Evolutionary conservation across 2,329 filamentous ascomycete genomes (phyloP), one percentile per base, ranked within the genome.

Genomic region (Allantophomopsis lycopodina): DNA sequence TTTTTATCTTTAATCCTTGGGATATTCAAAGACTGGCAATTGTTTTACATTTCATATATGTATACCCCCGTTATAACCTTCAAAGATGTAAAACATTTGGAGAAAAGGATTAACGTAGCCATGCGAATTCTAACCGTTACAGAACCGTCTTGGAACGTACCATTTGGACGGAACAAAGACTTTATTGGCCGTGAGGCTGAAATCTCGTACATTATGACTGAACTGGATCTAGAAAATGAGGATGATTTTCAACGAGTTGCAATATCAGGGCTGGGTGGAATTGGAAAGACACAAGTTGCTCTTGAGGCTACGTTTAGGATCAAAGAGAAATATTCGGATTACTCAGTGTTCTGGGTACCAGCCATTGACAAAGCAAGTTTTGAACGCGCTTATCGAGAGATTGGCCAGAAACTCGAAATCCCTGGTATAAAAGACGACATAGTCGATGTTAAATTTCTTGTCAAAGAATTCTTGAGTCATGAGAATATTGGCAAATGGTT

Each of bases 391-490:
- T 65, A 61, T 39, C 46, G 23, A 7, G 40, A 54, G 0, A 60
- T 63, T 20, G 62, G 53, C 3, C 39, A 40, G 13, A n/a, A 39
- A 33, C 50, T 61, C 2, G 36, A 47, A 1, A 35, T 60, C 1
- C 30, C 47, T 2, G 54, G 53, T 5, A 50, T 56, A 4, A 47
- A 60, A 4, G 44, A 62, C n/a, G 44, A 53, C 2, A 51, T 58
- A 4, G 52, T 49, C 1, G 56, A 66, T 40, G 39, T 61, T 2
- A 62, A 56, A 32, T 17, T 30, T 10, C 50, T 63, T 2, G 56
- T 68, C 4, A 60, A 60, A 31, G 34, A 32, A 4, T 47, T 45
- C 10, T 43, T 20, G 2, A 57, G 51, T 30, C 38, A 44, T 5
- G 44, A 49, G 13, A 40, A 23, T 14, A 41, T 34, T 2, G 50